These are phyloP conservation scores for Mucuna pruriens DNA, from an alignment of 306 rosid genomes.

Conservation along the genomic window DNA sequence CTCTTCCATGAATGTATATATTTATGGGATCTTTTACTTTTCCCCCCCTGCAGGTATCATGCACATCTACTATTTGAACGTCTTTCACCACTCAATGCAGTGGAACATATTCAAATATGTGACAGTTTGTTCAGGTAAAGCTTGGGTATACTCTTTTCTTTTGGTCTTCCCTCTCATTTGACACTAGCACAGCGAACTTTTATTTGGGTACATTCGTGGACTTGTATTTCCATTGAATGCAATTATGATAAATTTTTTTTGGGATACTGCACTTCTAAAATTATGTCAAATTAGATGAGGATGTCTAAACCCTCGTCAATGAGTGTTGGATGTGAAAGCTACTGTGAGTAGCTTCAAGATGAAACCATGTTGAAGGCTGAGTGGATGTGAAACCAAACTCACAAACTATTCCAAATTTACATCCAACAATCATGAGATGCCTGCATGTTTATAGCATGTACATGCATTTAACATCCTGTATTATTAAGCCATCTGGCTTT, in stretches of 20 bases:
- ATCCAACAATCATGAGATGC: neutral
- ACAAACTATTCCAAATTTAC: conserved; percentile 17
- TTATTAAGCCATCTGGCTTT: conserved; percentile 21
- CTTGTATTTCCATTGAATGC: conserved; percentile 2
- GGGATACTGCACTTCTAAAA: neutral
- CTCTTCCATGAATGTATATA: neutral
- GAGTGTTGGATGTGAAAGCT: too few relatives aligned
- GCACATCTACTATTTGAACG: conserved; percentile 79
- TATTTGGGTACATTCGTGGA: conserved; percentile 25
- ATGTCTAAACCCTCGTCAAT: too few relatives aligned
- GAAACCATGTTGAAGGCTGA: too few relatives aligned
- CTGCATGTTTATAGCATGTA: neutral
- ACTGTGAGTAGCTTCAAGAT: too few relatives aligned
- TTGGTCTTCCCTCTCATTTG: neutral
- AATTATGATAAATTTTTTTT: conserved; percentile 6
- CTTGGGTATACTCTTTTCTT: neutral
- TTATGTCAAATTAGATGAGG: conserved; percentile 9
- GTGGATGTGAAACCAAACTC: too few relatives aligned
- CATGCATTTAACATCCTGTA: conserved; percentile 3
- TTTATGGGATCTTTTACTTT: conserved; percentile 27
- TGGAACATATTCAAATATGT: conserved; percentile 89
- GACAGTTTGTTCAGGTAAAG: conserved; percentile 84
- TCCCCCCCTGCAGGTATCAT: conserved; percentile 70
- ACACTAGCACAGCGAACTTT: neutral
- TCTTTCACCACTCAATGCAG: conserved; percentile 81